Evolutionary conservation across 164 flowering plant species (phyloP), one percentile per base, ranked within the genome.

Genomic region (Annona squamosa): DNA sequence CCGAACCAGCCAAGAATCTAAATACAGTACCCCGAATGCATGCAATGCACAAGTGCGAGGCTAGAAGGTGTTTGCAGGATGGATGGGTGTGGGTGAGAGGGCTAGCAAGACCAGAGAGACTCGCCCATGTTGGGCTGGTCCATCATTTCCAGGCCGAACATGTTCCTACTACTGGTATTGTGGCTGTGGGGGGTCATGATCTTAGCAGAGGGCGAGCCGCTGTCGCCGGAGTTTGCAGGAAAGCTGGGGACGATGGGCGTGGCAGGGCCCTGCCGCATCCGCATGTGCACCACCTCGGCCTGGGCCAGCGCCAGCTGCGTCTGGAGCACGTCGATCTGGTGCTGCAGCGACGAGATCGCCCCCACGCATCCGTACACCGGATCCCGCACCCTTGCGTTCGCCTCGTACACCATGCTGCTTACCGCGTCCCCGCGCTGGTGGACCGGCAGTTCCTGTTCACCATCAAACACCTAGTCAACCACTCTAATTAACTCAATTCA

Each of bases 341-440:
- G 90, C 44, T 88, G 97, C 0, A 91, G 79, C 0, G 90, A 86
- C 6, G 97, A 87, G 52, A 91, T 91, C n/a, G 94, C 90, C 56
- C 94, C 94, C 4, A 88, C 97, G 44, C 97, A 91, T 0, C 97
- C 97, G n/a, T 90, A 90, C 13, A 91, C 92, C 0, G 97, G 97
- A 70, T 91, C 97, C 6, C 91, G 71, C 3, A 91, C 89, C 68
- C 97, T 82, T 1, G 97, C 97, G 61, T 91, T 91, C 4, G 97
- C 97, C 71, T 91, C 97, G 48, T 91, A 91, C 26, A 91, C 97
- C 92, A 91, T 87, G 52, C 94, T 86, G 69, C 92, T 91, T 63
- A 91, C 94, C 1, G 94, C 93, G 44, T 90, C 97, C 2, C 89
- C 80, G 1, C 97, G 82, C 72, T 88, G 92, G 67, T 88, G 84